A percentile compares a stretch with the other conserved stretches of the same genome.
Conservation (phyloP, 2,329 filamentous ascomycete species). For the Colletotrichum tabaci region DNA sequence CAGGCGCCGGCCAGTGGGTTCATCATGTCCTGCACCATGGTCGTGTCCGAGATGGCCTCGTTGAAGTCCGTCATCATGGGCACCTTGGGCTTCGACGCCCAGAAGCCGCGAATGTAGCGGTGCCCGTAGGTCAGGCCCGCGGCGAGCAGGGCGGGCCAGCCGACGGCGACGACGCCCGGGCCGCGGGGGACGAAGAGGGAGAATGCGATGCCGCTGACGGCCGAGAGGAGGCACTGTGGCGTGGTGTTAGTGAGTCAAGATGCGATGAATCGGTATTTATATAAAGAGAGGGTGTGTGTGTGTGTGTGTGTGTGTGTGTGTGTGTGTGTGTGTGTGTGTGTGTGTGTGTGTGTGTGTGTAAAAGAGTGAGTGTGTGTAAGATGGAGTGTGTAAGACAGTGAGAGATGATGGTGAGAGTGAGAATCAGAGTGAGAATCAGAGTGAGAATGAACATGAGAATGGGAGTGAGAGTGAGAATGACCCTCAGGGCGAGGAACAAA, state of each 20-base stretch:
- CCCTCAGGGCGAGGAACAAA: too few species aligned
- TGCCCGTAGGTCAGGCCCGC: slow-evolving; percentile 40
- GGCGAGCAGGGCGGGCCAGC: slow-evolving; percentile 45
- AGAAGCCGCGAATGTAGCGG: slow-evolving; percentile 49
- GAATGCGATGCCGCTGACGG: slow-evolving; percentile 42
- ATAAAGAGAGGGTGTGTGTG: too few species aligned
- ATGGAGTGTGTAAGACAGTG: too few species aligned
- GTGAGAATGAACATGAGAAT: too few species aligned
- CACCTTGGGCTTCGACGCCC: slow-evolving; percentile 48
- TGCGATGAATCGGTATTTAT: too few species aligned
- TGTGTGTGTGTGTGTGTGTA: too few species aligned
- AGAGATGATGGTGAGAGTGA: too few species aligned
- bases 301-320: too few species aligned
- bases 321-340: too few species aligned
- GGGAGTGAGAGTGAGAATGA: neutral
- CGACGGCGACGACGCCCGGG: slow-evolving; percentile 31
- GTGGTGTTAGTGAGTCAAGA: neutral
- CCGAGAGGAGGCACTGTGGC: slow-evolving; percentile 43
- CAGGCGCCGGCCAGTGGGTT: slow-evolving; percentile 42
- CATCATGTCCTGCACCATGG: slow-evolving; percentile 43
- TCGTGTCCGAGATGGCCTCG: slow-evolving; percentile 48
- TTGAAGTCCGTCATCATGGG: slow-evolving; percentile 50
- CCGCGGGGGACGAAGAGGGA: slow-evolving; percentile 37
- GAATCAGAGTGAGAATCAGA: neutral
- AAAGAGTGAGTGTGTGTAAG: too few species aligned